Evolutionary conservation across 129 eudicot genomes (phyloP).

Genomic region (Helianthus tuberosus): DNA sequence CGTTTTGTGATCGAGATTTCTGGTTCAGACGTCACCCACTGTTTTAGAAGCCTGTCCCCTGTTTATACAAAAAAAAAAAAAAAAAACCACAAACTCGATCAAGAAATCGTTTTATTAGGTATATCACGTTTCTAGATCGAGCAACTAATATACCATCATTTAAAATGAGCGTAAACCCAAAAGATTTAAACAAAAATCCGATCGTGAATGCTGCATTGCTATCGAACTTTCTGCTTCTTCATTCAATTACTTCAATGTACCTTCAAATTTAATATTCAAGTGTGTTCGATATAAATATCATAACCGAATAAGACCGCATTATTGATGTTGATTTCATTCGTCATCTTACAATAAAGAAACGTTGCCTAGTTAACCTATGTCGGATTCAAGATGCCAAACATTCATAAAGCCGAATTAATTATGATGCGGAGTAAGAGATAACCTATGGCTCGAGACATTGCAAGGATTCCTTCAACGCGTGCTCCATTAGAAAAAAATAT

Average conservation of each 20-base stretch:
- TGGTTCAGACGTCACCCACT: slow-evolving; percentile 52
- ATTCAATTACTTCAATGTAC: slow-evolving; percentile 10
- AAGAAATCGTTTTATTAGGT: background rate
- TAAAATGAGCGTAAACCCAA: background rate
- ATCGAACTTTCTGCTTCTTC: slow-evolving; percentile 15
- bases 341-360: background rate
- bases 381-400: background rate
- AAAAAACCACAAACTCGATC: background rate
- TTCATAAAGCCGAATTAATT: background rate
- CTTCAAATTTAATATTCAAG: background rate
- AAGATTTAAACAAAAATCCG: background rate
- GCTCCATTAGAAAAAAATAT: slow-evolving; percentile 36
- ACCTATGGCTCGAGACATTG: slow-evolving; percentile 74
- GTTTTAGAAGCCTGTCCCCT: slow-evolving; percentile 52
- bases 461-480: slow-evolving; percentile 61
- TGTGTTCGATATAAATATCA: background rate
- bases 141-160: background rate
- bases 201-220: background rate
- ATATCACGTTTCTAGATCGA: background rate
- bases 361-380: background rate
- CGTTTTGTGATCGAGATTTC: slow-evolving; percentile 48
- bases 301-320: background rate
- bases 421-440: slow-evolving; percentile 2
- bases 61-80: slow-evolving; percentile 1
- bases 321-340: background rate